Base-by-base conservation (phyloP, 257 asterid species). In the Cruciata laevipes region DNA sequence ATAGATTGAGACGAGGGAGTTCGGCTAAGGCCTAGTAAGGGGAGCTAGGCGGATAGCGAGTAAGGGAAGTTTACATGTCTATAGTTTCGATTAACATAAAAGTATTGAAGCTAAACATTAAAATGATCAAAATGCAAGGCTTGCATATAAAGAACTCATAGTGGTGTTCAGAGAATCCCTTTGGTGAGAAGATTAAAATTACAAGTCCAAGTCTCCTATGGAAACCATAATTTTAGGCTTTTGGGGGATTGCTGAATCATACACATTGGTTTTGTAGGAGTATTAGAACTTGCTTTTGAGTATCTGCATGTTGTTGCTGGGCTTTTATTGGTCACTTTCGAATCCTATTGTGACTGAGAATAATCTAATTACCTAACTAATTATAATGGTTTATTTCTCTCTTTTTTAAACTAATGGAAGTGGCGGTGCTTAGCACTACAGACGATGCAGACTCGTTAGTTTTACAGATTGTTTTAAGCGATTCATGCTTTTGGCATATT, bases 231-330 rank as follows among this genome's bases (percentile, higher is more conserved):
- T 27, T 25, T 38, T 20, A 31, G 18, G 13, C 70, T 66, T 60
- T 49, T 51, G 3, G 18, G 42, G 51, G 51, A 42, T 25, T 10
- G 70, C 70, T 66, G 61, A 66, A 49, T 51, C 70, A 66, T 32
- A 25, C 5, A n/a, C 57, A 16, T 47, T 51, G 44, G 42, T 37
- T 66, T 66, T 32, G 42, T 47, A 47, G 11, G 14, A 9, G n/a
- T n/a, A n/a, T n/a, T n/a, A n/a, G 51, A 42, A 42, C 51, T 42
- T 42, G 18, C 51, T 0, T 37, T 37, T 10, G 42, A 11, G 10
- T 37, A 7, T n/a, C n/a, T 37, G 42, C 12, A 37, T 37, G 13
- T 37, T 37, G 12, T 37, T 37, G 42, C 42, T 37, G 42, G 42
- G 42, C 2, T 23, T 42, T 52, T 27, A 23, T 14, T 0, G 38